Evolutionary conservation across 345 rosid genomes (phyloP).

Genomic region (Arabis alpina): DNA sequence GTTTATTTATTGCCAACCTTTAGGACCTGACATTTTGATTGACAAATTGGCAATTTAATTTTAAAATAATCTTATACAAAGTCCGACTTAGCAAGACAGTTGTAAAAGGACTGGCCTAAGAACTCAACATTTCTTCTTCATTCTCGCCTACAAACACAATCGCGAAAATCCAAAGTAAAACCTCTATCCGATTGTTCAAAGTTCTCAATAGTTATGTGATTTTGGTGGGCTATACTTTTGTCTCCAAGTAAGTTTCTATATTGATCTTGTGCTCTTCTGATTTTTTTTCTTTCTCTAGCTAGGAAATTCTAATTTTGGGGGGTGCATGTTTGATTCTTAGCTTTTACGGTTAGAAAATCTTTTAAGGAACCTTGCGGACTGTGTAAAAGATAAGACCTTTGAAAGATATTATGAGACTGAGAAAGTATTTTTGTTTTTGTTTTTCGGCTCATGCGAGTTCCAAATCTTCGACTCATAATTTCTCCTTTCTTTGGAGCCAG

Average conservation of each 20-base stretch:
- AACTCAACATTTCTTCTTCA: too few relatives aligned
- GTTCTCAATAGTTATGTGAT: not conserved
- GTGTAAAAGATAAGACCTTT: not conserved
- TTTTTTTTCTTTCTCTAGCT: not conserved
- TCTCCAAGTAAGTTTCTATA: not conserved
- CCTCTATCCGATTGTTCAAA: not conserved
- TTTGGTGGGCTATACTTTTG: not conserved
- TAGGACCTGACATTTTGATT: too few relatives aligned
- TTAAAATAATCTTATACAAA: too few relatives aligned
- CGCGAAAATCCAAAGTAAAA: not conserved
- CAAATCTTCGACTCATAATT: too few relatives aligned
- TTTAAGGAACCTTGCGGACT: not conserved
- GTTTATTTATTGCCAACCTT: constrained; percentile 26
- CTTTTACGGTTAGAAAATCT: not conserved
- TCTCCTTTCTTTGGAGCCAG: too few relatives aligned
- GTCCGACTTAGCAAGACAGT: too few relatives aligned
- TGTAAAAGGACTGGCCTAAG: too few relatives aligned
- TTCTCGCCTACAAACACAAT: not conserved
- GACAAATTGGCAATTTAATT: too few relatives aligned
- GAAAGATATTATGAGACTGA: too few relatives aligned
- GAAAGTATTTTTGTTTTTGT: too few relatives aligned
- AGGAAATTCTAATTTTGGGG: not conserved
- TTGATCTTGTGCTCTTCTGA: not conserved
- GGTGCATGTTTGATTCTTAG: not conserved
- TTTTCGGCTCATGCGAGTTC: too few relatives aligned